Evolutionary conservation across 2,329 filamentous ascomycete species (phyloP), one percentile per base, ranked within the genome.

Genomic region (Colletotrichum lini): DNA sequence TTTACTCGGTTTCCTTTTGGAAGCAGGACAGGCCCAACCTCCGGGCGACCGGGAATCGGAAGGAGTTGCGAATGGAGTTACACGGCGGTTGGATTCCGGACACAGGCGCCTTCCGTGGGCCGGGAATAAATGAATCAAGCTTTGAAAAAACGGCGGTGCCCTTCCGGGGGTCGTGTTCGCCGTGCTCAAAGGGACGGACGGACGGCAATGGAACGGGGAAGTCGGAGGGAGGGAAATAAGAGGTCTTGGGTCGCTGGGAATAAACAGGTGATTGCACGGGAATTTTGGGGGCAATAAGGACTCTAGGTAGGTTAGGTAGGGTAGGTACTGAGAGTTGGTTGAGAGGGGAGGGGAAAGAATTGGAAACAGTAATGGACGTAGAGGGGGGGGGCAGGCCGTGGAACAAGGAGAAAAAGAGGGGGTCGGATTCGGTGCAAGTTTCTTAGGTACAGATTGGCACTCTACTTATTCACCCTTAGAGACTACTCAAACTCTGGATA

Each of bases 221-320:
- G 13, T 60, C 63, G 63, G 49, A 56, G 26, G 44, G 44, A 23
- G 30, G 23, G 44, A 35, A 35, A 30, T 45, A 23, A 60, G 42
- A 56, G 49, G 50, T 60, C 49, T 67, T 70, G 64, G 62, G 13
- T 52, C 64, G 42, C 69, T 73, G 72, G 72, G 65, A 73, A 73
- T 73, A 72, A 73, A 65, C 72, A 62, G 72, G 72, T 45, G 69
- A 73, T 70, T 69, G 72, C 54, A 50, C 61, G 42, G 63, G 44
- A 56, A 16, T 30, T 53, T 53, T 7, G 50, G 44, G 21, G 67
- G 69, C 30, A 72, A 63, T 64, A 69, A 69, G 65, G 65, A 63
- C 26, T 26, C 2, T 26, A 38, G 44, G 38, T 4, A 26, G 26
- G 26, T 26, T 26, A 53, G 44, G 53, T 38, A 45, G 23, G 38